Evolutionary conservation across 345 rosid genomes (phyloP).

Genomic region (Cardiospermum halicacabum): DNA sequence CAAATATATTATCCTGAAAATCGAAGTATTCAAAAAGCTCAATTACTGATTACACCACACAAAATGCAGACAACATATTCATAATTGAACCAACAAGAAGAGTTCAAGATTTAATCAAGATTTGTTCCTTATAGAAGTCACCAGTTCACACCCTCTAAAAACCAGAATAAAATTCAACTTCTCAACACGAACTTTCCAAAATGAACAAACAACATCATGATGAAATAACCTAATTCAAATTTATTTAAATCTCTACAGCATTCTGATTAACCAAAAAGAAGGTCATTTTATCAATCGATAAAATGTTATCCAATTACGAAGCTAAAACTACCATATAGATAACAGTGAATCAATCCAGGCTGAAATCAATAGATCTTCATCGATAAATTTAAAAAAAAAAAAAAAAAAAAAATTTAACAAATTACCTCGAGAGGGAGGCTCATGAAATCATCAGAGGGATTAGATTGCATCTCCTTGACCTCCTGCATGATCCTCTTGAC

Average conservation of each 20-base stretch:
- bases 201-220: no score
- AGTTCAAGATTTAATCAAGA: no score
- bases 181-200: no score
- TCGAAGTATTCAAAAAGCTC: neutral
- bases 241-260: neutral
- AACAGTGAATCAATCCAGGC: neutral
- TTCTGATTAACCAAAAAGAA: neutral
- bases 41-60: constrained; percentile 6
- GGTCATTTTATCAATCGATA: neutral
- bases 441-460: constrained; percentile 96
- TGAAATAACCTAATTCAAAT: no score
- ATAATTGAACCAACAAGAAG: neutral
- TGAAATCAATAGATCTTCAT: neutral
- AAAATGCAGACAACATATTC: neutral
- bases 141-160: neutral
- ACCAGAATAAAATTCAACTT: neutral
- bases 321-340: neutral
- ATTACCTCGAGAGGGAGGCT: constrained; percentile 94
- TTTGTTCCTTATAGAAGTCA: no score
- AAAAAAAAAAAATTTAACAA: neutral
- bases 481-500: constrained; percentile 98
- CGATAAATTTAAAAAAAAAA: neutral
- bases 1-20: constrained; percentile 87
- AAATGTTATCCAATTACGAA: neutral
- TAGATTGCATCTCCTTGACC: constrained; percentile 98